phyloP scores from a whole-genome alignment of 2,329 filamentous ascomycete genomes.

The Ascosphaera acerosa region DNA sequence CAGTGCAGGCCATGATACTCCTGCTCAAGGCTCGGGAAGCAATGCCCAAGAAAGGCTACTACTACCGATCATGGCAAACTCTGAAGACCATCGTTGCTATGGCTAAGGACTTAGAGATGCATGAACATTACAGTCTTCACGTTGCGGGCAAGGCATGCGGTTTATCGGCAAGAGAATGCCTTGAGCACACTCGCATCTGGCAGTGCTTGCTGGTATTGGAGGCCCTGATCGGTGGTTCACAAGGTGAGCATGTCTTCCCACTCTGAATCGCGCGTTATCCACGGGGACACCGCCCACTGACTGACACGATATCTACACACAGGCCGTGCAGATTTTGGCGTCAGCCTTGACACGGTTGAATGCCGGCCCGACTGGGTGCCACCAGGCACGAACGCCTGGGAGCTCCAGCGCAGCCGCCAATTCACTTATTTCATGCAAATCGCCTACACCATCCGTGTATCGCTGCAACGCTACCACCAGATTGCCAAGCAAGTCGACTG shows the following conservation, averaged over 20 bases:
- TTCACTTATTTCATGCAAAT: constrained; percentile 60
- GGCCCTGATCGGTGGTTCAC: constrained; percentile 76
- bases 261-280: not conserved
- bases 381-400: constrained; percentile 44
- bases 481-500: constrained; percentile 59
- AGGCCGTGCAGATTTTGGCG: constrained; percentile 57
- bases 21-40: constrained; percentile 77
- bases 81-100: constrained; percentile 80
- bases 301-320: constrained; percentile 1
- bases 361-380: constrained; percentile 38
- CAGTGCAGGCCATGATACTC: constrained; percentile 69
- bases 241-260: constrained; percentile 34
- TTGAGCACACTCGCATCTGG: constrained; percentile 70
- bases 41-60: constrained; percentile 82
- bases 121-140: constrained; percentile 67
- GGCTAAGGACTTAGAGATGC: constrained; percentile 70
- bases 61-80: constrained; percentile 92
- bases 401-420: constrained; percentile 56
- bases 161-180: constrained; percentile 45
- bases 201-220: constrained; percentile 68
- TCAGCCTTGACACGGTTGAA: constrained; percentile 52
- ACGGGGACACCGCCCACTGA: constrained; percentile 3
- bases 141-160: constrained; percentile 44
- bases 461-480: constrained; percentile 48
- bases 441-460: constrained; percentile 50